Conservation (phyloP, 2,329 filamentous ascomycete species). For the Fusarium protoensiforme region DNA sequence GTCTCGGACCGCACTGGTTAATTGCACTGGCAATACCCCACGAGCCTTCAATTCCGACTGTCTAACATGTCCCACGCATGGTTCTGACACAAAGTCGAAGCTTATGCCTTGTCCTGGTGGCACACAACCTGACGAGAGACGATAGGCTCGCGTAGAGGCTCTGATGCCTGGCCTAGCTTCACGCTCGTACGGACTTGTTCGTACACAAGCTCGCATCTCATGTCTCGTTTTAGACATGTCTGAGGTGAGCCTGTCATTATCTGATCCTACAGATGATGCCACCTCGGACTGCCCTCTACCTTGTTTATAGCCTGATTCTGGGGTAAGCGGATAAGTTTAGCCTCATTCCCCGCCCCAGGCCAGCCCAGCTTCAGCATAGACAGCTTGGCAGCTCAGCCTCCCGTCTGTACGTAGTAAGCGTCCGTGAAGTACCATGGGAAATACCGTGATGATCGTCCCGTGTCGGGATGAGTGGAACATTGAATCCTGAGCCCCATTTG, state of each 20-base stretch:
- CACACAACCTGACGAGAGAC: not conserved
- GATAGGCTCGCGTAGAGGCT: not conserved
- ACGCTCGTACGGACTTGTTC: not conserved
- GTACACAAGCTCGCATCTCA: not conserved
- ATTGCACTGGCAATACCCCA: not conserved
- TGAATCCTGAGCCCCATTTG: not conserved
- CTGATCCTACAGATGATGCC: not conserved
- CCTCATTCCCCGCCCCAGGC: not conserved
- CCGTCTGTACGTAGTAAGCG: not conserved
- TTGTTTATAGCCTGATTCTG: not conserved
- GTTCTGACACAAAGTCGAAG: not conserved
- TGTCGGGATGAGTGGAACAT: not conserved
- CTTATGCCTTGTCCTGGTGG: not conserved
- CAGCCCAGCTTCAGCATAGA: not conserved
- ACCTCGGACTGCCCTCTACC: not conserved
- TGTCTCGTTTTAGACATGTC: not conserved
- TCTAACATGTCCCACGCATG: not conserved
- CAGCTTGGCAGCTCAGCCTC: not conserved
- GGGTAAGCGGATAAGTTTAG: not conserved
- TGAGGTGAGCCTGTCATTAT: not conserved
- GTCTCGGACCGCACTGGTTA: not conserved
- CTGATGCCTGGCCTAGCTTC: not conserved
- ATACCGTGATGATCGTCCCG: not conserved
- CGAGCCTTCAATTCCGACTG: not conserved
- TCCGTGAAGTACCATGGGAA: not conserved